Percentiles rank a stretch among this genome's conserved stretches.
phyloP scores from a whole-genome alignment of 2,329 filamentous ascomycete genomes.

The Diplocarpon rosae region DNA sequence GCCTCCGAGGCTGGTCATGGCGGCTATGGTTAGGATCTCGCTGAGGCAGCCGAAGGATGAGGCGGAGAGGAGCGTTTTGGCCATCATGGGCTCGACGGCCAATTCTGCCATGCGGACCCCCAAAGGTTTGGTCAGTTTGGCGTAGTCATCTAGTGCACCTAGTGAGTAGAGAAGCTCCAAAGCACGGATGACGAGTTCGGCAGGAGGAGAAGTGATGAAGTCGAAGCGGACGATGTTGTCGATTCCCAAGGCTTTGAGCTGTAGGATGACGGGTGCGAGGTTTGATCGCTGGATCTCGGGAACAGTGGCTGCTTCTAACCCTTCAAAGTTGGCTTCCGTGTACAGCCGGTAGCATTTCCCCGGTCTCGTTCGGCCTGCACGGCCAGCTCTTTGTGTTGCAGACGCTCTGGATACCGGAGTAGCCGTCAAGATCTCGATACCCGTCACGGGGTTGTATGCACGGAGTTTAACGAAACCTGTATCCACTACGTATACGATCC shows the following conservation, averaged over 20 bases:
- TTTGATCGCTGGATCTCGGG: slow-evolving; percentile 92
- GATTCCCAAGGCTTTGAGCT: slow-evolving; percentile 89
- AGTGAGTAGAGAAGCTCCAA: slow-evolving; percentile 81
- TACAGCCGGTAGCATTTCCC: slow-evolving; percentile 94
- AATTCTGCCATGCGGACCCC: slow-evolving; percentile 87
- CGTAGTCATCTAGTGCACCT: slow-evolving; percentile 79
- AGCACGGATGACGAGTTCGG: slow-evolving; percentile 73
- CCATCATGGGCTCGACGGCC: slow-evolving; percentile 91
- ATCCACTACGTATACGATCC: slow-evolving; percentile 85
- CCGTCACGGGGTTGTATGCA: slow-evolving; percentile 71
- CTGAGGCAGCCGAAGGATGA: slow-evolving; percentile 65
- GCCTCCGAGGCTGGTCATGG: slow-evolving; percentile 82
- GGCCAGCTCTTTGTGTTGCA: slow-evolving; percentile 80
- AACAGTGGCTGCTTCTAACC: slow-evolving; percentile 59
- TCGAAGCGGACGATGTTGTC: slow-evolving; percentile 89
- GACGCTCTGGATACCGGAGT: slow-evolving; percentile 82
- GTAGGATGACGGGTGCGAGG: slow-evolving; percentile 75
- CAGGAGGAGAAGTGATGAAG: slow-evolving; percentile 76
- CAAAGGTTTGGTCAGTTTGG: slow-evolving; percentile 80
- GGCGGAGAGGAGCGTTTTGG: slow-evolving; percentile 71
- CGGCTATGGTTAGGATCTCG: slow-evolving; percentile 83
- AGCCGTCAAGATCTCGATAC: slow-evolving; percentile 78
- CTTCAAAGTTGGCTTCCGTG: slow-evolving; percentile 60
- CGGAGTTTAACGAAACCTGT: slow-evolving; percentile 84
- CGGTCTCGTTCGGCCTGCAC: slow-evolving; percentile 77